These are phyloP conservation scores for Penicillium canariense DNA, from an alignment of 495 filamentous ascomycete genomes.

Conservation along the genomic window DNA sequence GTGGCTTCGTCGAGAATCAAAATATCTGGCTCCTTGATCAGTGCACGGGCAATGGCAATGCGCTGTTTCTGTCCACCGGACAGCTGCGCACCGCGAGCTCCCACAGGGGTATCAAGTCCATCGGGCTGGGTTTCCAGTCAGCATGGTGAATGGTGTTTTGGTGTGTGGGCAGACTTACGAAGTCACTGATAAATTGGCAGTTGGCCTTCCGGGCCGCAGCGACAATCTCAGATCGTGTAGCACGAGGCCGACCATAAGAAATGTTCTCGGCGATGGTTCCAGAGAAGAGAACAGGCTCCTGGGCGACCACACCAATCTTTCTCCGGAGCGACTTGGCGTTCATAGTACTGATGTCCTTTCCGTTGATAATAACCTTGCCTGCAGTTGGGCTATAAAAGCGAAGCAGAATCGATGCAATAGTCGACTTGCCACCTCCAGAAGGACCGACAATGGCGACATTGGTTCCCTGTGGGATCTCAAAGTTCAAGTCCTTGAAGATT, in stretches of 20 bases:
- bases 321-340: constrained; percentile 93
- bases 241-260: constrained; percentile 81
- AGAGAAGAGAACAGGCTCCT: constrained; percentile 95
- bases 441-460: constrained; percentile 97
- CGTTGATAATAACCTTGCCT: constrained; percentile 81
- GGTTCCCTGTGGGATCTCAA: constrained; percentile 85
- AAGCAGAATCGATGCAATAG: constrained; percentile 81
- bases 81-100: constrained; percentile 87
- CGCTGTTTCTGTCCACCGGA: constrained; percentile 97
- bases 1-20: constrained; percentile 94
- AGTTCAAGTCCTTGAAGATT: constrained; percentile 86
- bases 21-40: constrained; percentile 96
- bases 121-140: constrained; percentile 57
- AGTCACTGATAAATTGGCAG: constrained; percentile 93
- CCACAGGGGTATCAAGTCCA: constrained; percentile 90
- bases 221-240: constrained; percentile 77
- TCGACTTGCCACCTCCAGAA: constrained; percentile 91
- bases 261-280: constrained; percentile 97
- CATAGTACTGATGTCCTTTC: constrained; percentile 77
- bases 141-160: constrained; percentile 8
- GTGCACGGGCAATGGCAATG: constrained; percentile 91
- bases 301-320: constrained; percentile 90
- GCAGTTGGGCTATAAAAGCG: constrained; percentile 83
- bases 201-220: constrained; percentile 90
- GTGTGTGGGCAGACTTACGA: constrained; percentile 48